A percentile compares a stretch with the other conserved stretches of the same genome.
phyloP scores from a whole-genome alignment of 2,329 filamentous ascomycete genomes.

The Penicillium occitanis region DNA sequence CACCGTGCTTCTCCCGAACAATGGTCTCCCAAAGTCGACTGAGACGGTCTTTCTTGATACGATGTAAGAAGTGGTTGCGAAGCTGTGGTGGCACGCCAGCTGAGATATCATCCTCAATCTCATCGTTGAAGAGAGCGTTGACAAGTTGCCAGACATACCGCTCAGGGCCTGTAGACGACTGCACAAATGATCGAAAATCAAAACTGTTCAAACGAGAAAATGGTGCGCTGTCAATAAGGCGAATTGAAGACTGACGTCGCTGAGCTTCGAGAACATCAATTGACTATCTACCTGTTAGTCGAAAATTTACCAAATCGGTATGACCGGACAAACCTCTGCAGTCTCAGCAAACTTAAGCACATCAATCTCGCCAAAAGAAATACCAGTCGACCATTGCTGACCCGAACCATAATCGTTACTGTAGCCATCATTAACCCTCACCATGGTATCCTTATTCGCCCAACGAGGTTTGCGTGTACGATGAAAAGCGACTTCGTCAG shows the following conservation, averaged over 20 bases:
- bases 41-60: conserved; percentile 51
- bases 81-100: conserved; percentile 42
- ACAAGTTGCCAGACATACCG: conserved; percentile 77
- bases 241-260: conserved; percentile 44
- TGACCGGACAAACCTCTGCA: conserved; percentile 25
- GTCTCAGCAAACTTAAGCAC: conserved; percentile 30
- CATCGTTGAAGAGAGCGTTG: conserved; percentile 80
- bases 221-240: conserved; percentile 59
- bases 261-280: conserved; percentile 38
- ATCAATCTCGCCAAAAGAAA: conserved; percentile 44
- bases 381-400: conserved; percentile 55
- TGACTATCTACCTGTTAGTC: conserved; percentile 23
- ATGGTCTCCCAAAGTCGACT: conserved; percentile 43
- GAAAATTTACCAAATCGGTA: background rate
- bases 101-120: conserved; percentile 49
- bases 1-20: conserved; percentile 63
- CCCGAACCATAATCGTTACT: conserved; percentile 25
- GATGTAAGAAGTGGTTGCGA: conserved; percentile 41
- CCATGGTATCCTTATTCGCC: conserved; percentile 70
- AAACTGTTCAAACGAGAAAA: conserved; percentile 43
- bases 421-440: conserved; percentile 57
- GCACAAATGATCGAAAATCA: conserved; percentile 36
- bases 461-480: conserved; percentile 75
- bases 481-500: conserved; percentile 67
- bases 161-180: conserved; percentile 33